A percentile compares a stretch with the other conserved stretches of the same genome.
phyloP scores from a whole-genome alignment of 768 basidiomycete species.

The Rhodosporidiobolus odoratus region DNA sequence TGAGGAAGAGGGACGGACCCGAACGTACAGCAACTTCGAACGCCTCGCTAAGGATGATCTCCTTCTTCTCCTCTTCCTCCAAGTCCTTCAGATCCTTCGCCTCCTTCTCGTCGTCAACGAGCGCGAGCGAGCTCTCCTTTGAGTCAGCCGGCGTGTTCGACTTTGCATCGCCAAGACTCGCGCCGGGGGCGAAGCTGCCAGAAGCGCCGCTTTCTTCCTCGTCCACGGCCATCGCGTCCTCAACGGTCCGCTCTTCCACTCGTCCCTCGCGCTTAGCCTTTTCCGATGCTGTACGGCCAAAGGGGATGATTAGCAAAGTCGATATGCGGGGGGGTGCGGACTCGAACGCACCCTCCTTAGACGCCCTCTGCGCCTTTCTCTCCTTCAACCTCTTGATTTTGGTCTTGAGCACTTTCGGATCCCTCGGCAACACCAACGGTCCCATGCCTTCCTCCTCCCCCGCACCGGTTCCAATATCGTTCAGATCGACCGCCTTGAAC shows the following conservation, averaged over 20 bases:
- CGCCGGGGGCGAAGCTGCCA: background rate
- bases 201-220: background rate
- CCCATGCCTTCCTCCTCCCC: constrained; percentile 34
- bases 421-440: constrained; percentile 38
- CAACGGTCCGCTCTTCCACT: constrained; percentile 33
- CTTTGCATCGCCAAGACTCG: background rate
- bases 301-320: background rate
- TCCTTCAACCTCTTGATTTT: constrained; percentile 34
- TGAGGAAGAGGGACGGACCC: background rate
- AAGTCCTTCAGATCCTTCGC: constrained; percentile 33
- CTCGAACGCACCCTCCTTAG: constrained; percentile 28
- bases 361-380: constrained; percentile 28
- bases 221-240: constrained; percentile 22
- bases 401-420: constrained; percentile 33
- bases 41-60: constrained; percentile 34
- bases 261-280: constrained; percentile 14
- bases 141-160: constrained; percentile 14
- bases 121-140: constrained; percentile 27
- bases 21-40: constrained; percentile 30
- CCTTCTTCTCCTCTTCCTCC: constrained; percentile 36
- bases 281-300: background rate
- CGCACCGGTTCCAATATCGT: constrained; percentile 37
- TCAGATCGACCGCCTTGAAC: constrained; percentile 36
- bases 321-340: background rate
- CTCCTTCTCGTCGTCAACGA: constrained; percentile 33